phyloP scores from a whole-genome alignment of 208 protist genomes.

The Giardia duodenalis region DNA sequence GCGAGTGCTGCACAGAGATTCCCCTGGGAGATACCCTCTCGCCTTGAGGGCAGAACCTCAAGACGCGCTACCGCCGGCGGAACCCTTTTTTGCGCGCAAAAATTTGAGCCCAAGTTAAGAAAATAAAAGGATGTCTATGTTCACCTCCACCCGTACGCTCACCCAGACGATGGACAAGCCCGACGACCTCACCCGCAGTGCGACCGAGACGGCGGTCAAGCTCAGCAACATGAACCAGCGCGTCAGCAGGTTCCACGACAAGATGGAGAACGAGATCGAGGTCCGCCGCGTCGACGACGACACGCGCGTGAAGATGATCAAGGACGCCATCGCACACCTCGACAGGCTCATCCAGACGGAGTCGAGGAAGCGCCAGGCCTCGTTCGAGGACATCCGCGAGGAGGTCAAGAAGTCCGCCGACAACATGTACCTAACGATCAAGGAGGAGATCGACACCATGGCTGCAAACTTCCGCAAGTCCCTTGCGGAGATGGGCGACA shows the following conservation, averaged over 20 bases:
- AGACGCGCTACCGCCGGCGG: no score
- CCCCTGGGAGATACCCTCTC: no score
- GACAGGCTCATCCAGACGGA: background rate
- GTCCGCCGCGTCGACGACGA: background rate
- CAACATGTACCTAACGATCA: constrained; percentile 10
- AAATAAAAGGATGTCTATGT: constrained; percentile 1
- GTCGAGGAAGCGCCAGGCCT: background rate
- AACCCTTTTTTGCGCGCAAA: no score
- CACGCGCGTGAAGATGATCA: background rate
- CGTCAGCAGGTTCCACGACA: background rate
- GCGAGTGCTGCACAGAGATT: no score
- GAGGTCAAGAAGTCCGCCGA: constrained; percentile 6
- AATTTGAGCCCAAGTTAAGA: no score
- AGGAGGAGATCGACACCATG: constrained; percentile 12
- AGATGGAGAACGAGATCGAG: constrained; percentile 13
- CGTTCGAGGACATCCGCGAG: constrained; percentile 9
- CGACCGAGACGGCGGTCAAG: background rate
- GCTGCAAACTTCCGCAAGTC: background rate
- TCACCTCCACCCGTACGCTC: background rate
- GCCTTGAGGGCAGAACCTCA: no score
- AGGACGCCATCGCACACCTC: background rate
- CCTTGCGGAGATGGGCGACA: constrained; percentile 4
- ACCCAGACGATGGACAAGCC: constrained; percentile 1
- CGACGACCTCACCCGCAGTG: background rate
- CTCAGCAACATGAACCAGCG: background rate